A percentile compares a stretch with the other conserved stretches of the same genome.
These are phyloP conservation scores for Leccinum griseonigrum DNA, from an alignment of 1,284 basidiomycete genomes.

Conservation along the genomic window DNA sequence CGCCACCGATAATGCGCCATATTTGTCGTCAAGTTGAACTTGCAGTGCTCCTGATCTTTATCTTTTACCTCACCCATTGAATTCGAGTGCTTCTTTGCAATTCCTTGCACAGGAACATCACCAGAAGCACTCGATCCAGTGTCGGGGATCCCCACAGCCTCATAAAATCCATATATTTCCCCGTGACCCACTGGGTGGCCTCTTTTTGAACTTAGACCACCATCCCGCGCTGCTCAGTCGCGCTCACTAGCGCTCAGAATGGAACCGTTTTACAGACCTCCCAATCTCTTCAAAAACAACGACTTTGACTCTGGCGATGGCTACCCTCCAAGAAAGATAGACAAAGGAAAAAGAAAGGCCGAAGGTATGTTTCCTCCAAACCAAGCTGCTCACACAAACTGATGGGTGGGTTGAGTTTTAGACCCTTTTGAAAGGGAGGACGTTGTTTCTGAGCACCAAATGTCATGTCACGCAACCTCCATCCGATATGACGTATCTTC, in stretches of 20 bases:
- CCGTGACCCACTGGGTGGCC: background rate
- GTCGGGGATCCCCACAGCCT: slow-evolving; percentile 6
- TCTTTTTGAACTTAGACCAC: background rate
- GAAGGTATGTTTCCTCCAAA: slow-evolving; percentile 9
- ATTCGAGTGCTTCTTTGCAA: slow-evolving; percentile 3
- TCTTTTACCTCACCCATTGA: slow-evolving; percentile 1
- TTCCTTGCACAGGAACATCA: slow-evolving; percentile 9
- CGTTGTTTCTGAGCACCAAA: background rate
- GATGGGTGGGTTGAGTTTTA: slow-evolving; percentile 1
- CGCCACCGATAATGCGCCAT: too few relatives aligned
- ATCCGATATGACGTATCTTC: background rate
- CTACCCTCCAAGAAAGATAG: slow-evolving; percentile 6
- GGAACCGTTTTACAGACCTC: slow-evolving; percentile 11
- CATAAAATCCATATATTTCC: slow-evolving; percentile 4
- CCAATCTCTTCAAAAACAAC: slow-evolving; percentile 13
- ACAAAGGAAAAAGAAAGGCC: slow-evolving; percentile 26
- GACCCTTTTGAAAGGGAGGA: slow-evolving; percentile 8
- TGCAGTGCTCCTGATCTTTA: background rate
- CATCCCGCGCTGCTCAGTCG: background rate
- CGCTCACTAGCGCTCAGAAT: slow-evolving; percentile 1
- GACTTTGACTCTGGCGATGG: background rate
- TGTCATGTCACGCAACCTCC: background rate
- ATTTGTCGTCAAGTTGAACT: too few relatives aligned
- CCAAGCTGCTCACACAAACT: background rate
- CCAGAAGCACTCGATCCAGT: slow-evolving; percentile 4